Base-by-base conservation (phyloP, 2,329 filamentous ascomycete species). In the Colletotrichum chlorophyti region DNA sequence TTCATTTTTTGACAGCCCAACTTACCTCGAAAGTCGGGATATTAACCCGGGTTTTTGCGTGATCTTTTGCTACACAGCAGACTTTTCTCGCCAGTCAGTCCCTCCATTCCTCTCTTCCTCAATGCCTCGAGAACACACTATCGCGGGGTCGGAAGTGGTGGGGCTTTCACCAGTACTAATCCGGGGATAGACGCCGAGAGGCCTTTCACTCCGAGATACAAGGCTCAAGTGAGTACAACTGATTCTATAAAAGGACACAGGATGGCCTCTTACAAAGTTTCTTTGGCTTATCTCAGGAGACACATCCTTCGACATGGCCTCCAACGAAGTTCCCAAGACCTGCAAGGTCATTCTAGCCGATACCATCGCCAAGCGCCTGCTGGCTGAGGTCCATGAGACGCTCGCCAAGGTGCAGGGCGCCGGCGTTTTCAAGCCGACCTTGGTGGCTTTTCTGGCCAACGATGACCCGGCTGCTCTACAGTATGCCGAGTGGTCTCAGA, bases 401-500 rank as follows among this genome's bases (percentile, higher is more conserved):
- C 79, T 97, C 60, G 83, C 85, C 68, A 88, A 87, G 64, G 80
- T 96, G 43, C 82, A 88, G 68, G 86, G 84, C 64, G 79, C 74
- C 29, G 71, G 72, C 60, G 74, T 75, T 58, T 66, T 70, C 37
- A 79, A 87, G 71, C 93, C 95, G 29, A 88, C 90, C 61, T 83
- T 99, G 50, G 91, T 94, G 40, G 95, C 94, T 58, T 97, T 97
- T 76, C 82, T 99, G 54, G 93, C 94, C 65, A 98, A 97, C 75
- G 84, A 85, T 64, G 95, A 99, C 76, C 92, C 93, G 26, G 91
- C 93, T 34, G 94, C 94, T 27, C 82, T 91, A 67, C 92, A 96
- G 79, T 98, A 99, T 72, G 95, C 95, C 52, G 91, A 97, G 74
- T 97, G 92, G 91, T 97, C 94, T 35, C 91, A 92, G 75, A 97